Percentiles rank a stretch among this genome's conserved stretches.
These are phyloP conservation scores for Jackrogersella multiformis DNA, from an alignment of 495 filamentous ascomycete species.

Conservation along the genomic window DNA sequence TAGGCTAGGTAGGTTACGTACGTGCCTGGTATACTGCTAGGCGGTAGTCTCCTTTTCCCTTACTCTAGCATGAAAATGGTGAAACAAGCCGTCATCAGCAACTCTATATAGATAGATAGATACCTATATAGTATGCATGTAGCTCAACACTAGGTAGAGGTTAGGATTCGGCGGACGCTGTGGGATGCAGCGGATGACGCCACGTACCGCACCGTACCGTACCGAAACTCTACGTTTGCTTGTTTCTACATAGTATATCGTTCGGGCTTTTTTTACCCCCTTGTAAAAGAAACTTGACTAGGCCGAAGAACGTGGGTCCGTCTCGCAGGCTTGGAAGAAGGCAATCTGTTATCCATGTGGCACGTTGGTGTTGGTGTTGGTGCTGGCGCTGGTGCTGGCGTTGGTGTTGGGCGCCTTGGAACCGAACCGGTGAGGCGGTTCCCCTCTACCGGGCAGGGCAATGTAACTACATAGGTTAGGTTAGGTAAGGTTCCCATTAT, in stretches of 20 bases:
- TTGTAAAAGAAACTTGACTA: conserved; percentile 7
- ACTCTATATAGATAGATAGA: too few relatives aligned
- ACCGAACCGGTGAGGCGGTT: conserved; percentile 25
- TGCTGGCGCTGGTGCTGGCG: too few relatives aligned
- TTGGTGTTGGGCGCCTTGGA: conserved; percentile 2
- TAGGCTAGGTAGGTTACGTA: conserved; percentile 3
- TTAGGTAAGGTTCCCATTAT: too few relatives aligned
- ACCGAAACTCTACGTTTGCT: conserved; percentile 37
- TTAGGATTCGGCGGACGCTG: conserved; percentile 27
- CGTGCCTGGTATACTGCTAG: too few relatives aligned
- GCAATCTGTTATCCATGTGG: conserved; percentile 7
- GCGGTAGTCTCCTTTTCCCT: background rate
- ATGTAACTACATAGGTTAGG: too few relatives aligned
- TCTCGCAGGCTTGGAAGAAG: conserved; percentile 3
- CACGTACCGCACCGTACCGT: conserved; percentile 49
- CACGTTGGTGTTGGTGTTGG: conserved; percentile 16
- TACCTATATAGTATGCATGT: too few relatives aligned
- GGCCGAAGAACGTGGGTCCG: conserved; percentile 3
- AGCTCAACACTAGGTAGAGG: conserved; percentile 21
- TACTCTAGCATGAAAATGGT: conserved; percentile 4
- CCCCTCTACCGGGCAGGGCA: background rate
- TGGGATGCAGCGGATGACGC: conserved; percentile 43
- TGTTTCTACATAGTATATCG: conserved; percentile 35
- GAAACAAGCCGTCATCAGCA: conserved; percentile 13
- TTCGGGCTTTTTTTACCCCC: conserved; percentile 18